Evolutionary conservation across 192 early-diverging fungal species (phyloP), one percentile per base, ranked within the genome.

Genomic region (Podila epigama): DNA sequence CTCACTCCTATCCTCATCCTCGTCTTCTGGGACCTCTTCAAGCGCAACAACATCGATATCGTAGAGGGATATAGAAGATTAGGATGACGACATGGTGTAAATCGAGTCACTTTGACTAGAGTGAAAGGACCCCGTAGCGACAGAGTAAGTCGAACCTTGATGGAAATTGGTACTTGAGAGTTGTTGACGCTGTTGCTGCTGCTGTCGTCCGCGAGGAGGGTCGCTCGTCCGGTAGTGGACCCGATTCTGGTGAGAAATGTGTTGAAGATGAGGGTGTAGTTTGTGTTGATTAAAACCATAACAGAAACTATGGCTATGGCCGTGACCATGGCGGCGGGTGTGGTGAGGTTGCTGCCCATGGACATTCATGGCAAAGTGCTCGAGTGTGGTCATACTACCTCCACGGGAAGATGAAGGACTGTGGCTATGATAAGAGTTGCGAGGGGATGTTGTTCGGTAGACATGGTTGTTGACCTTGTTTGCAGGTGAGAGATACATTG

Each of bases 191-290:
- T 48, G 7, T n/a, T 22, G n/a, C n/a, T 48, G 44, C 7, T 18
- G 44, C 44, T 48, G 63, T 25, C 67, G 67, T 40, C 37, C 52
- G 40, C 67, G 67, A 4, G 67, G 50, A 4, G 61, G 28, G 44
- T 69, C 67, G 16, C 67, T 69, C 16, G 67, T 69, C 29, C 37
- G 12, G 31, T 69, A 69, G 28, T 51, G 48, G 33, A 51, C 37
- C 0, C 44, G 29, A 37, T 61, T 59, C 27, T 59, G 27, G 29
- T 58, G 48, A 36, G 53, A 29, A 18, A 32, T 27, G 20, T 48
- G 41, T 29, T 58, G 54, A 3, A 22, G 5, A 20, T 41, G 63
- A 11, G 48, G 44, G 15, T 4, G 51, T n/a, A 25, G 39, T 36
- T 37, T 37, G 51, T 42, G 64, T n/a, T 10, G 54, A 20, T n/a